These are phyloP conservation scores for Acmispon strigosus DNA, from an alignment of 306 rosid genomes.

Conservation along the genomic window DNA sequence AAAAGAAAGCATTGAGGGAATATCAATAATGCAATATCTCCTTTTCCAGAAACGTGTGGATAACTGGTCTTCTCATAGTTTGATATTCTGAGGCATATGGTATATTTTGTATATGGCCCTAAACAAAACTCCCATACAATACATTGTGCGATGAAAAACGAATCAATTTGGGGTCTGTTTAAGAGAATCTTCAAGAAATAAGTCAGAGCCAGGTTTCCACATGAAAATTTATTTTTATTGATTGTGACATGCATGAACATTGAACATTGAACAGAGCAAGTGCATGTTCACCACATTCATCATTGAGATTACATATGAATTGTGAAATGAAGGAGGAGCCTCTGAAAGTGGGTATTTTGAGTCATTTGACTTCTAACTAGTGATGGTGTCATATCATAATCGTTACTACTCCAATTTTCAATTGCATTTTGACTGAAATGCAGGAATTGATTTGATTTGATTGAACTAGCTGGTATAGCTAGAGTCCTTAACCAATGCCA, in stretches of 20 bases:
- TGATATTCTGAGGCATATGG: no score
- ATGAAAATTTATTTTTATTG: background rate
- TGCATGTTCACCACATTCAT: background rate
- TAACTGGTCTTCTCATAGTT: no score
- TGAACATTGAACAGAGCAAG: background rate
- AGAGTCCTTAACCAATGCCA: no score
- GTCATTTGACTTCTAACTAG: conserved; percentile 15
- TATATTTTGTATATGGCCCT: background rate
- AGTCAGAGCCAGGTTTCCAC: background rate
- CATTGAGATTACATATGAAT: background rate
- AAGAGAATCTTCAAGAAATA: background rate
- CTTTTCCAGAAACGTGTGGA: no score
- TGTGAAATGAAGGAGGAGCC: background rate
- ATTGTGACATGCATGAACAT: background rate
- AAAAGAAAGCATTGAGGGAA: no score
- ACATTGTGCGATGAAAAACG: background rate
- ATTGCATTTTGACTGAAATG: background rate
- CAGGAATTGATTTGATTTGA: background rate
- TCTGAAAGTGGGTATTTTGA: conserved; percentile 20
- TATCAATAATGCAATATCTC: no score
- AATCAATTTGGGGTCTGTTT: background rate
- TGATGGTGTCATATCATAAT: background rate
- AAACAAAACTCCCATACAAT: background rate
- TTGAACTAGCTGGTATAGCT: no score
- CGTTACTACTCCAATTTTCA: background rate